Percentiles rank a stretch among this genome's conserved stretches.
Conservation (phyloP, 306 rosid species). For the Cicer bijugum region DNA sequence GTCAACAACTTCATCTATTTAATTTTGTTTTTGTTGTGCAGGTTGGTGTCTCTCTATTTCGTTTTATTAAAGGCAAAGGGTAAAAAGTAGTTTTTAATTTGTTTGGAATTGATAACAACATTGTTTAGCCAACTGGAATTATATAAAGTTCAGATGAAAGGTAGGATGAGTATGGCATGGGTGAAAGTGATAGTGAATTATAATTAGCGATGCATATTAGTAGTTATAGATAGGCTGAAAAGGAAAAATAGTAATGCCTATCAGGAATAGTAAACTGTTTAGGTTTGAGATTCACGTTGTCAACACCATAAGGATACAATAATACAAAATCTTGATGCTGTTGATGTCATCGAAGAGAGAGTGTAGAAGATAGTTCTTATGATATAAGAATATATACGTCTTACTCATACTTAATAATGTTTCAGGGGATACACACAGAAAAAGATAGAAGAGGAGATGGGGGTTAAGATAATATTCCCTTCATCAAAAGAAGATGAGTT, state of each 20-base stretch:
- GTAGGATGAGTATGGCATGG: slow-evolving; percentile 12
- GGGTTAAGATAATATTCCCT: slow-evolving; percentile 76
- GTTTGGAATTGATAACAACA: slow-evolving; percentile 9
- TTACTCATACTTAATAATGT: slow-evolving; percentile 32
- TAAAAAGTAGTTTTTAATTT: slow-evolving; percentile 45
- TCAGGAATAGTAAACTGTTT: slow-evolving; percentile 33
- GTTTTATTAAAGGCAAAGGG: slow-evolving; percentile 86
- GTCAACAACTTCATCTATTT: slow-evolving; percentile 29
- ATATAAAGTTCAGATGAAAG: slow-evolving; percentile 19
- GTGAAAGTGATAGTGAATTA: slow-evolving; percentile 10
- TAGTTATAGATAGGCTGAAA: slow-evolving; percentile 32
- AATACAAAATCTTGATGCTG: slow-evolving; percentile 21
- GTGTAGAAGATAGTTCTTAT: slow-evolving; percentile 45
- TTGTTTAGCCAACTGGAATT: slow-evolving; percentile 39
- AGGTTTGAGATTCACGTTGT: slow-evolving; percentile 35
- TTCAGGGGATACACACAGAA: slow-evolving; percentile 78
- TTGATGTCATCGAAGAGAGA: slow-evolving; percentile 29
- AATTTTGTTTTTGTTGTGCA: slow-evolving; percentile 57
- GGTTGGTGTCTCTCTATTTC: slow-evolving; percentile 83
- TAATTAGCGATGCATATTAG: slow-evolving; percentile 27
- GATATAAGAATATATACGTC: slow-evolving; percentile 36
- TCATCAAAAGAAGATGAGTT: slow-evolving; percentile 66
- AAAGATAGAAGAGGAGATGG: slow-evolving; percentile 73
- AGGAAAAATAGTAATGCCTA: slow-evolving; percentile 25
- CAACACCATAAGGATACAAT: slow-evolving; percentile 8